phyloP scores from a whole-genome alignment of 371 early-diverging fungal species.

The Saksenaea vasiformis region DNA sequence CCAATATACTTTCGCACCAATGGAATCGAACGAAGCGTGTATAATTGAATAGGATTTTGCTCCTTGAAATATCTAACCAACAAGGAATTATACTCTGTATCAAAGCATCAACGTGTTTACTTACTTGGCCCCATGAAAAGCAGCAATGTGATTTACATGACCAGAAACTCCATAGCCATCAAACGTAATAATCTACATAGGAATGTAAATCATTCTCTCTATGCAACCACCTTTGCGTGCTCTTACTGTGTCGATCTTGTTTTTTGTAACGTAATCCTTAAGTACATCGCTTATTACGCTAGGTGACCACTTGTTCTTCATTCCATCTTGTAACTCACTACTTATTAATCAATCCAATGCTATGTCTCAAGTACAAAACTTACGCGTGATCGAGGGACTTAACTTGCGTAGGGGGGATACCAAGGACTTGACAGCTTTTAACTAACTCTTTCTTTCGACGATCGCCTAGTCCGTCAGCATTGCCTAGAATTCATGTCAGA shows the following conservation, averaged over 20 bases:
- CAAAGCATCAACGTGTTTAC: conserved; percentile 7
- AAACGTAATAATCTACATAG: conserved; percentile 85
- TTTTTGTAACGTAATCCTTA: conserved; percentile 57
- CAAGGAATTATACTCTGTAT: conserved; percentile 1
- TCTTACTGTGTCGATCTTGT: conserved; percentile 68
- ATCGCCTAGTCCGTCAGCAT: conserved; percentile 78
- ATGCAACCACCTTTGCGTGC: neutral
- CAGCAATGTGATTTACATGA: conserved; percentile 93
- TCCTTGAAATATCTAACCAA: conserved; percentile 3
- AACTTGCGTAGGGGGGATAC: conserved; percentile 62
- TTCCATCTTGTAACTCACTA: conserved; percentile 79
- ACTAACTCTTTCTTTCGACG: conserved; percentile 80
- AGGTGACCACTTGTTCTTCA: conserved; percentile 72
- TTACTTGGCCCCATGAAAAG: conserved; percentile 79
- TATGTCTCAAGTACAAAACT: conserved; percentile 9
- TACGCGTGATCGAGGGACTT: conserved; percentile 71
- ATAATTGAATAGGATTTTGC: conserved; percentile 32
- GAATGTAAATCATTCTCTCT: neutral
- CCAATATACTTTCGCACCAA: conserved; percentile 81
- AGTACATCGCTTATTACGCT: conserved; percentile 58
- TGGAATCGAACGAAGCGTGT: conserved; percentile 64
- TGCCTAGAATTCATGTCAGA: conserved; percentile 48
- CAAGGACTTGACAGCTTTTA: conserved; percentile 68
- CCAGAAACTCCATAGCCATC: conserved; percentile 92
- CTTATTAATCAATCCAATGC: conserved; percentile 5